phyloP scores from a whole-genome alignment of 2,329 filamentous ascomycete species.

The Apiospora hydei region DNA sequence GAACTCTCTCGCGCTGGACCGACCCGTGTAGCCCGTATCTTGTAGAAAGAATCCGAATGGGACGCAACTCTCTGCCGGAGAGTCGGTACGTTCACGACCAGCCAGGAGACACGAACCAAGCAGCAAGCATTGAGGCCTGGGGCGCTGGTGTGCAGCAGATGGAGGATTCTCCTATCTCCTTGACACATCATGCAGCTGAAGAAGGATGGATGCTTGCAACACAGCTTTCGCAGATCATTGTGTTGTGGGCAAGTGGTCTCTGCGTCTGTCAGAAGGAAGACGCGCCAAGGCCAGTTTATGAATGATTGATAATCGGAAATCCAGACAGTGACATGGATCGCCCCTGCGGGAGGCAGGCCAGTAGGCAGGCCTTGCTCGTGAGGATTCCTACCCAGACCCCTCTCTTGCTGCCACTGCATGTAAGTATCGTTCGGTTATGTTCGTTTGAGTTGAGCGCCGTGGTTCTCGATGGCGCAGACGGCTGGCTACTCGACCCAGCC shows the following conservation, averaged over 20 bases:
- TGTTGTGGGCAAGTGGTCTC: not conserved
- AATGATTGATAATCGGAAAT: not conserved
- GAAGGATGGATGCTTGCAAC: not conserved
- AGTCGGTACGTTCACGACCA: not conserved
- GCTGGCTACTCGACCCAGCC: not conserved
- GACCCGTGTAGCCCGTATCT: not conserved
- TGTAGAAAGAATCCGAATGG: not conserved
- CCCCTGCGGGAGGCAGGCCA: not conserved
- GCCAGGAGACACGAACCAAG: not conserved
- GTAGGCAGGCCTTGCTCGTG: not conserved
- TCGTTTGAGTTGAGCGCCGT: not conserved
- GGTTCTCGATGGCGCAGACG: not conserved
- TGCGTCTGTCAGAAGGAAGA: conserved; percentile 5
- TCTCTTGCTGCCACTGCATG: not conserved
- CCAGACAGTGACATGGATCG: conserved; percentile 4
- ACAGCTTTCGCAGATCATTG: not conserved
- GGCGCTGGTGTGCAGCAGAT: no score
- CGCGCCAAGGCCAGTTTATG: not conserved
- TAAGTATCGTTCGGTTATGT: not conserved
- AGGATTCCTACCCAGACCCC: not conserved
- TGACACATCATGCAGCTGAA: not conserved
- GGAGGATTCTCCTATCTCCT: not conserved
- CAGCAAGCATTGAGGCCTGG: not conserved
- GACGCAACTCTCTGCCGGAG: not conserved
- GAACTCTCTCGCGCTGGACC: not conserved